These are phyloP conservation scores for Ceriops decandra DNA, from an alignment of 345 rosid species.

Conservation along the genomic window DNA sequence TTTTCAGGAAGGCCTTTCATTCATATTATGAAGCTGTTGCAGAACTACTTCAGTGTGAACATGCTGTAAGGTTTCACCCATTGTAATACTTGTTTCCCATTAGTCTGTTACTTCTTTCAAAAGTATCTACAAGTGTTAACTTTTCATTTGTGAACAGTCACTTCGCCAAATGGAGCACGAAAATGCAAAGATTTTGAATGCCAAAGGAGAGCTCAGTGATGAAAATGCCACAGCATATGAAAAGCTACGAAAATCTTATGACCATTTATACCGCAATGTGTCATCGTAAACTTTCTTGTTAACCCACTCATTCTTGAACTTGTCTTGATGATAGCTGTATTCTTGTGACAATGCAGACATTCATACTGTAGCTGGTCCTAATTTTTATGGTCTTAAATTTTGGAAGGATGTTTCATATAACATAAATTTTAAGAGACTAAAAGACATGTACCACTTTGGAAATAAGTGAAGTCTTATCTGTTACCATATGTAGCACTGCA, in stretches of 20 bases:
- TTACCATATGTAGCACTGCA: not conserved
- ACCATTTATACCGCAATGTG: conserved; percentile 81
- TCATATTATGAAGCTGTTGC: conserved; percentile 72
- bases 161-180: conserved; percentile 98
- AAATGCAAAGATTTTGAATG: conserved; percentile 81
- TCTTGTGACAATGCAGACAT: not conserved
- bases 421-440: not conserved
- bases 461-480: not conserved
- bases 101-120: not conserved
- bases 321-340: not conserved
- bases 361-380: not conserved
- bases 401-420: not conserved
- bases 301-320: not conserved
- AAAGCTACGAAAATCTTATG: conserved; percentile 91
- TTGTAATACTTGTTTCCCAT: not conserved
- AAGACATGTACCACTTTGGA: not conserved
- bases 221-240: conserved; percentile 86
- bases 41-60: conserved; percentile 90
- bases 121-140: conserved; percentile 3
- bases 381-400: not conserved
- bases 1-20: conserved; percentile 69
- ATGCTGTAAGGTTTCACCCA: conserved; percentile 54
- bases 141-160: conserved; percentile 40
- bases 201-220: conserved; percentile 96
- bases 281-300: conserved; percentile 66